Evolutionary conservation across 1,284 basidiomycete species (phyloP), one percentile per base, ranked within the genome.

Genomic region (Omphalotus olearius): DNA sequence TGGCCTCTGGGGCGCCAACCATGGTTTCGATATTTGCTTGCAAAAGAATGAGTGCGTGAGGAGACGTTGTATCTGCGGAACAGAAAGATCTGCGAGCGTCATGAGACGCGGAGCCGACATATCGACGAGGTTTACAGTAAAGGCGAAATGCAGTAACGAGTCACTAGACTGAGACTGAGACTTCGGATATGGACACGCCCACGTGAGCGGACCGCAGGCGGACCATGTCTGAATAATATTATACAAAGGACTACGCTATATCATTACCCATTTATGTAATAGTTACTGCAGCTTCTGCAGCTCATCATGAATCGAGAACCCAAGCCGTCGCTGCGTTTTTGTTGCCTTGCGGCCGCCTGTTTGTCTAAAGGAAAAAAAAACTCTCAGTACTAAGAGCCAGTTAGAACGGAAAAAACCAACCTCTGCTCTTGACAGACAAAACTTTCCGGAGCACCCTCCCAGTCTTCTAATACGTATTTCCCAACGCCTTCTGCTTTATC

Each of bases 341-440:
- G 90, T 84, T 11, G 93, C 93, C 52, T 90, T 85, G 51, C 93
- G 75, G n/a, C 93, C 93, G 23, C 92, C 91, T 0, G 89, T 92
- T 71, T 85, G 85, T 62, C 90, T 89, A 53, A 18, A 43, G 41
- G 40, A 30, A 39, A 2, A 10, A 20, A n/a, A 13, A 33, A n/a
- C 3, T 25, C 25, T 43, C n/a, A 47, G n/a, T 3, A 18, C 18
- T 20, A 18, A n/a, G 18, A 10, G 18, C 3, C 38, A 46, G 46
- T 39, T 35, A 9, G 51, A 20, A 16, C 18, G 28, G 48, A 39
- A 25, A 56, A 40, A 52, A 66, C 74, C 38, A 54, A 87, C 84
- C 80, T 78, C 75, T 97, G 94, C 67, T 98, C 94, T 70, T 97
- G 94, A 65, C 94, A 98, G 4, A 97, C 93, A 70, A 96, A 98